Base-by-base conservation (phyloP, 192 early-diverging fungal species). In the Backusella liffmaniae region DNA sequence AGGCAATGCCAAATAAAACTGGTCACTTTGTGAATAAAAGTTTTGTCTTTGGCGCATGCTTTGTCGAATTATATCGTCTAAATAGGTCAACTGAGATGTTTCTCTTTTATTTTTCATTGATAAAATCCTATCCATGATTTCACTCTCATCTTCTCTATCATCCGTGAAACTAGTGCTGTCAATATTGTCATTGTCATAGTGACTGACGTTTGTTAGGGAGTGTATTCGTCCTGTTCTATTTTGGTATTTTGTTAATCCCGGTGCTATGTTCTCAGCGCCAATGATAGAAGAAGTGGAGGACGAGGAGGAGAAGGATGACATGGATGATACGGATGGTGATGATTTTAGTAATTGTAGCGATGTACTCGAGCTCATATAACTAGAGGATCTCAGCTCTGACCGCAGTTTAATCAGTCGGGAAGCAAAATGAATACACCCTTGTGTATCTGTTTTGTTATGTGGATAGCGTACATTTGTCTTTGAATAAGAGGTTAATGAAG, bases 351-450 rank as follows among this genome's bases (percentile, higher is more conserved):
- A 62, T 62, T 62, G 56, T 29, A 62, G 4, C 56, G 56, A 62
- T 62, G 56, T 62, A 26, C 23, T 62, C 12, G 56, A 62, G 29
- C 67, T 39, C 67, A 69, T 69, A 69, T 69, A 69, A 16, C n/a
- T 39, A 37, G 67, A 37, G 16, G 67, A 69, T 5, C 67, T 69
- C 37, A 69, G 21, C 37, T 69, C 67, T 4, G 67, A 69, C 23
- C 67, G 6, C 26, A 69, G 18, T 37, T 69, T 69, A 37, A 69
- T 69, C 2, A 69, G 35, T 21, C 67, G 34, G 23, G 67, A 69
- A 13, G 35, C 67, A n/a, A 69, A 69, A 69, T 41, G 67, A 13
- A 69, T 69, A 69, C 67, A 69, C 3, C 16, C 37, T 37, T 69
- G 36, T 69, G 12, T 21, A 36, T 37, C 21, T 16, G 10, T 37